These are phyloP conservation scores for Fagopyrum esculentum DNA, from an alignment of 148 eudicot genomes.

Conservation along the genomic window DNA sequence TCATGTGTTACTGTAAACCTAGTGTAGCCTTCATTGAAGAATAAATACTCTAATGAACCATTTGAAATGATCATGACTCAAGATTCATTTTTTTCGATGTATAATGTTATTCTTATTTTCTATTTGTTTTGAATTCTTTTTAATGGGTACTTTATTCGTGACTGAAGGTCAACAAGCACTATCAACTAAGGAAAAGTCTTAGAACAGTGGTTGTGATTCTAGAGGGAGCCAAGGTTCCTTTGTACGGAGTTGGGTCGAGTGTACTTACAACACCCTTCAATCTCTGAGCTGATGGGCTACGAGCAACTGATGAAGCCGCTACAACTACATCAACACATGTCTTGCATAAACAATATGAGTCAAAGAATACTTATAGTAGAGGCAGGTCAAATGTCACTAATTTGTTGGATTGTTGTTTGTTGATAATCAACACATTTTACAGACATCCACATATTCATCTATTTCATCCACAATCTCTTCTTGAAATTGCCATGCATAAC, in stretches of 20 bases:
- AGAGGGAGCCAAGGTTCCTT: too few relatives aligned
- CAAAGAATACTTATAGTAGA: neutral
- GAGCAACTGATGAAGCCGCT: conserved; percentile 84
- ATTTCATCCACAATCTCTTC: conserved; percentile 99
- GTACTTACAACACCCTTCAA: conserved; percentile 62
- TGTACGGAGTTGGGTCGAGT: too few relatives aligned
- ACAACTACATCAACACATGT: conserved; percentile 98
- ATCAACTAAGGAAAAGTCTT: too few relatives aligned
- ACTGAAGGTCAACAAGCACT: too few relatives aligned
- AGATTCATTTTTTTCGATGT: neutral
- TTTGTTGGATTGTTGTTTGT: neutral
- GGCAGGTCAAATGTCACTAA: neutral
- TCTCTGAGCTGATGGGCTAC: conserved; percentile 74
- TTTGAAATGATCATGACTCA: neutral
- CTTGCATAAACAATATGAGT: conserved; percentile 33
- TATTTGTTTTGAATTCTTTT: neutral
- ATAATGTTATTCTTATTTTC: neutral
- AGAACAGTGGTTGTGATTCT: too few relatives aligned
- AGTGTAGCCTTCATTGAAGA: neutral
- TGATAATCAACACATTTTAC: conserved; percentile 47
- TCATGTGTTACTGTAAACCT: neutral
- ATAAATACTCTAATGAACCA: neutral
- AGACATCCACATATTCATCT: conserved; percentile 92
- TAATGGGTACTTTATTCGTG: neutral
- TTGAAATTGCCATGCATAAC: conserved; percentile 31